A percentile compares a stretch with the other conserved stretches of the same genome.
Evolutionary conservation across 768 basidiomycete species (phyloP).

Genomic region (Xerocomellus chrysenteron): DNA sequence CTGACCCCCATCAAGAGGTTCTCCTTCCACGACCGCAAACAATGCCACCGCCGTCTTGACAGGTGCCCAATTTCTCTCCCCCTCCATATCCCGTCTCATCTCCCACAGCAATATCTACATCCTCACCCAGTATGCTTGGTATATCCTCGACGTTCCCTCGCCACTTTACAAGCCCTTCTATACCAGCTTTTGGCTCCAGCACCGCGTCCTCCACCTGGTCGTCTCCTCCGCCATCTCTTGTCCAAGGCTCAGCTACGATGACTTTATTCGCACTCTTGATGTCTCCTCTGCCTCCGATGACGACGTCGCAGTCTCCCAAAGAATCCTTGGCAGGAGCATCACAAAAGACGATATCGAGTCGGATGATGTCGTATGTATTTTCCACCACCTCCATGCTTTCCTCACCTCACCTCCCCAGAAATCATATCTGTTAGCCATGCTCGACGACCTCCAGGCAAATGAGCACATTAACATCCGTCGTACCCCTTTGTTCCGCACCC

Average conservation of each 20-base stretch:
- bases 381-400: background rate
- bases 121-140: slow-evolving; percentile 65
- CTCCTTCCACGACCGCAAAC: slow-evolving; percentile 42
- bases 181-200: slow-evolving; percentile 46
- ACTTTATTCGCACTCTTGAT: slow-evolving; percentile 39
- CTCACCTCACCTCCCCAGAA: slow-evolving; percentile 31
- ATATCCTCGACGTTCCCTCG: slow-evolving; percentile 58
- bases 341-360: slow-evolving; percentile 42
- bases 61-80: slow-evolving; percentile 33
- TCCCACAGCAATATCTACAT: slow-evolving; percentile 58
- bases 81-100: slow-evolving; percentile 9
- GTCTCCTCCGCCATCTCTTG: slow-evolving; percentile 37
- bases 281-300: slow-evolving; percentile 31
- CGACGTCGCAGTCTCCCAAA: slow-evolving; percentile 29
- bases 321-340: slow-evolving; percentile 46
- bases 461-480: slow-evolving; percentile 33
- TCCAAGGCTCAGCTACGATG: slow-evolving; percentile 37
- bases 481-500: slow-evolving; percentile 42
- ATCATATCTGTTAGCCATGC: slow-evolving; percentile 41
- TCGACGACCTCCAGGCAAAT: slow-evolving; percentile 39
- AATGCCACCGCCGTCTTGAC: slow-evolving; percentile 36
- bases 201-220: slow-evolving; percentile 51
- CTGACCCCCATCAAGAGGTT: slow-evolving; percentile 48
- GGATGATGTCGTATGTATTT: slow-evolving; percentile 45
- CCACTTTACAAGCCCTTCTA: slow-evolving; percentile 46